phyloP scores from a whole-genome alignment of 371 early-diverging fungal genomes.

The Basidiobolus meristosporus region DNA sequence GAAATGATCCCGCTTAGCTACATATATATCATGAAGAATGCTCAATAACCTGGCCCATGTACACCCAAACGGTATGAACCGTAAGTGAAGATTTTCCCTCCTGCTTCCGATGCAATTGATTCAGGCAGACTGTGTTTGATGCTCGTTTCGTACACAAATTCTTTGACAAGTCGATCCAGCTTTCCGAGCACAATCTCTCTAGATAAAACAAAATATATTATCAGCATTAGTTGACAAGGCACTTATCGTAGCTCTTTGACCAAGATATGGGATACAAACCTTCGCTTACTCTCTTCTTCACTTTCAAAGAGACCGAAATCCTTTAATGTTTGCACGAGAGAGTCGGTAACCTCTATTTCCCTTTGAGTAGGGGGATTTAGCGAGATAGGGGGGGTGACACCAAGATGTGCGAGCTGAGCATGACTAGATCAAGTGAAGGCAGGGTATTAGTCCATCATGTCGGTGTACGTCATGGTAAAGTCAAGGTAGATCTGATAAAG shows the following conservation, averaged over 20 bases:
- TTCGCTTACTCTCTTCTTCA: constrained; percentile 24
- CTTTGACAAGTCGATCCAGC: constrained; percentile 67
- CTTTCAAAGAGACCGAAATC: constrained; percentile 35
- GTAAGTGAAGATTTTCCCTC: constrained; percentile 98
- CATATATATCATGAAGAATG: not conserved
- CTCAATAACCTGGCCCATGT: constrained; percentile 58
- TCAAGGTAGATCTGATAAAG: no score
- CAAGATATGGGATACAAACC: constrained; percentile 12
- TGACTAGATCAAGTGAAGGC: no score
- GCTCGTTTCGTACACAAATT: constrained; percentile 67
- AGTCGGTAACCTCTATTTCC: constrained; percentile 25
- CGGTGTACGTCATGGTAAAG: no score
- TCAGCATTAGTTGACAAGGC: not conserved
- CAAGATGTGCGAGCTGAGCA: no score
- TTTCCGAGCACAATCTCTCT: constrained; percentile 79
- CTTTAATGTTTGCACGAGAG: constrained; percentile 23
- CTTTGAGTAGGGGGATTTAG: constrained; percentile 10
- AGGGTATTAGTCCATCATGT: no score
- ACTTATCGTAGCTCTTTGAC: not conserved
- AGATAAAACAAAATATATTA: not conserved
- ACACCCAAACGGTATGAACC: constrained; percentile 98
- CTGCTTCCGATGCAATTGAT: constrained; percentile 63
- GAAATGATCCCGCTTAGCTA: not conserved
- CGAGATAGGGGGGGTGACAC: constrained; percentile 22
- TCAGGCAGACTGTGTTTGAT: constrained; percentile 52